A percentile compares a stretch with the other conserved stretches of the same genome.
phyloP scores from a whole-genome alignment of 2,329 filamentous ascomycete genomes.

The Trichoderma lentiforme region DNA sequence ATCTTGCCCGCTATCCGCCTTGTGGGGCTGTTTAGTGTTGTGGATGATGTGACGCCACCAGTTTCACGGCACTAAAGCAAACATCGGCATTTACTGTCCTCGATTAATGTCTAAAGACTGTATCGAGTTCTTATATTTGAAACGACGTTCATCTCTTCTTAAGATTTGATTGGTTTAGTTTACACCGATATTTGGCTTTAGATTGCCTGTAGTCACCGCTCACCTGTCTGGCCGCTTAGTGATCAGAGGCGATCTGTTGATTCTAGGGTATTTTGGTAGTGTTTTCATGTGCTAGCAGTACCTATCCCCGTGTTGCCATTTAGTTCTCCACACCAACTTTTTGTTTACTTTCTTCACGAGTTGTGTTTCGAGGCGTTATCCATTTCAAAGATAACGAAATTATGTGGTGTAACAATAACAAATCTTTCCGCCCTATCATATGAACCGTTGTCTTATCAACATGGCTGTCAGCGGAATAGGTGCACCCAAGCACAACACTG shows the following conservation, averaged over 20 bases:
- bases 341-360: neutral
- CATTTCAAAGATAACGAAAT: neutral
- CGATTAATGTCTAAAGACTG: neutral
- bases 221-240: neutral
- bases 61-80: neutral
- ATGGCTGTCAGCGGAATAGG: neutral
- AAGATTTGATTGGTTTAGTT: neutral
- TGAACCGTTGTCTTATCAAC: neutral
- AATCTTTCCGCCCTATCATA: neutral
- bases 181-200: neutral
- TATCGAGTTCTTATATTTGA: neutral
- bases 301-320: neutral
- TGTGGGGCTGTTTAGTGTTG: slow-evolving; percentile 13
- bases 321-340: neutral
- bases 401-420: neutral
- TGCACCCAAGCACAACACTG: neutral
- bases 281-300: neutral
- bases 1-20: neutral
- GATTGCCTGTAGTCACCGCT: neutral
- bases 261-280: neutral
- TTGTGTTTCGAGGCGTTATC: neutral
- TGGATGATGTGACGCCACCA: slow-evolving; percentile 13
- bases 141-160: neutral
- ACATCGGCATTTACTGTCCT: neutral
- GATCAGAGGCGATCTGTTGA: neutral